phyloP scores from a whole-genome alignment of 192 early-diverging fungal species.

The Coemansia sp. region DNA sequence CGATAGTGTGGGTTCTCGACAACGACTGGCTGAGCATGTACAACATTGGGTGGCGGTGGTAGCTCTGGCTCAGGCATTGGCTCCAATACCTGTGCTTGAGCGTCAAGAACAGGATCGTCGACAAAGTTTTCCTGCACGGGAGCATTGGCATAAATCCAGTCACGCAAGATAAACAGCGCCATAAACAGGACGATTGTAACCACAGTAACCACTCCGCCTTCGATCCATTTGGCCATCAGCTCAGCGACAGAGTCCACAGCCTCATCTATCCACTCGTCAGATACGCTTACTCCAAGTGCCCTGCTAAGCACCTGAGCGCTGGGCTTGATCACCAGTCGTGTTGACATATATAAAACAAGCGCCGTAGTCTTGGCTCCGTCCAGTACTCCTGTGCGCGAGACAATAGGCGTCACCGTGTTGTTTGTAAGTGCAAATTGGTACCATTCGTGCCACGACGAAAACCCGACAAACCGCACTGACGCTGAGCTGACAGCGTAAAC shows the following conservation, averaged over 20 bases:
- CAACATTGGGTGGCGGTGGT: not conserved
- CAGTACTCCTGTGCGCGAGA: slow-evolving; percentile 45
- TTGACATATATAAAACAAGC: slow-evolving; percentile 30
- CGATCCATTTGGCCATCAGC: slow-evolving; percentile 72
- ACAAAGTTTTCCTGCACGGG: slow-evolving; percentile 40
- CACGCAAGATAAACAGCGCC: slow-evolving; percentile 80
- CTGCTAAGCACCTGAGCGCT: slow-evolving; percentile 12
- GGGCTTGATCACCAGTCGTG: slow-evolving; percentile 18
- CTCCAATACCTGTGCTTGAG: not conserved
- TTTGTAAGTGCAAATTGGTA: slow-evolving; percentile 20
- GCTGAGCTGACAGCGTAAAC: not conserved
- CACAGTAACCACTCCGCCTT: slow-evolving; percentile 83
- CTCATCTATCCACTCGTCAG: slow-evolving; percentile 20
- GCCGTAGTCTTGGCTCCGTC: slow-evolving; percentile 37
- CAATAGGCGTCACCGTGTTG: slow-evolving; percentile 21
- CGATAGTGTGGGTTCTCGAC: slow-evolving; percentile 45
- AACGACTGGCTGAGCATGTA: slow-evolving; percentile 32
- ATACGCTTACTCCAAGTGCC: slow-evolving; percentile 20
- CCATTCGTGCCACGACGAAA: slow-evolving; percentile 47
- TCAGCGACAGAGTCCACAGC: slow-evolving; percentile 30
- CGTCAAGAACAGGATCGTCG: slow-evolving; percentile 28
- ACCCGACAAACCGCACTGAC: slow-evolving; percentile 35
- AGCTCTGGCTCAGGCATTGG: not conserved
- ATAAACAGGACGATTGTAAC: slow-evolving; percentile 78
- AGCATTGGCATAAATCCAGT: slow-evolving; percentile 73